A percentile compares a stretch with the other conserved stretches of the same genome.
Conservation (phyloP, 495 filamentous ascomycete species). For the Parmelia sp. region DNA sequence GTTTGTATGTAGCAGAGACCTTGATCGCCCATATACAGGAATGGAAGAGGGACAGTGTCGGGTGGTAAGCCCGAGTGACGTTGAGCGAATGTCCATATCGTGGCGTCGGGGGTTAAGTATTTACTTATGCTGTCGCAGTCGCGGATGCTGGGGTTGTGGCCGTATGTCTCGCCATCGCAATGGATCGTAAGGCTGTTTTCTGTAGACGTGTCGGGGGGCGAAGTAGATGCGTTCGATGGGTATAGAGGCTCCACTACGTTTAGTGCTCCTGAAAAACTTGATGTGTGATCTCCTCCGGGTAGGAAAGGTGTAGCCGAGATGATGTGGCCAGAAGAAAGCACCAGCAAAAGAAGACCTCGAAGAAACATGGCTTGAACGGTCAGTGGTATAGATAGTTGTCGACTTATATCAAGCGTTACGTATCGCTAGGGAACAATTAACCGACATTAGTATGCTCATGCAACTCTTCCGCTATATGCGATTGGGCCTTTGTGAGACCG, state of each 20-base stretch:
- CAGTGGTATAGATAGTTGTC: neutral
- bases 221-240: neutral
- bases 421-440: neutral
- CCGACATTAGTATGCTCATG: neutral
- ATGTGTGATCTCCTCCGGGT: neutral
- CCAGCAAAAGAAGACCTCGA: neutral
- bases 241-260: neutral
- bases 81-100: neutral
- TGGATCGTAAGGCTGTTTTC: neutral
- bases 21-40: neutral
- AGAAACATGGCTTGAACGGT: neutral
- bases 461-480: neutral
- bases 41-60: neutral
- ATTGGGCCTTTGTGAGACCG: neutral
- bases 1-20: neutral
- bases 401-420: neutral
- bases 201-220: neutral
- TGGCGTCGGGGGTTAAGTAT: neutral
- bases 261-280: neutral
- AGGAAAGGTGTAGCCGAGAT: neutral
- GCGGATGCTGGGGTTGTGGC: neutral
- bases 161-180: constrained; percentile 1
- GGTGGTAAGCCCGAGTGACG: neutral
- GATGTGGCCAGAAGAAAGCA: neutral
- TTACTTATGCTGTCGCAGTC: neutral